Base-by-base conservation (phyloP, 768 basidiomycete species). In the Artomyces pyxidatus region DNA sequence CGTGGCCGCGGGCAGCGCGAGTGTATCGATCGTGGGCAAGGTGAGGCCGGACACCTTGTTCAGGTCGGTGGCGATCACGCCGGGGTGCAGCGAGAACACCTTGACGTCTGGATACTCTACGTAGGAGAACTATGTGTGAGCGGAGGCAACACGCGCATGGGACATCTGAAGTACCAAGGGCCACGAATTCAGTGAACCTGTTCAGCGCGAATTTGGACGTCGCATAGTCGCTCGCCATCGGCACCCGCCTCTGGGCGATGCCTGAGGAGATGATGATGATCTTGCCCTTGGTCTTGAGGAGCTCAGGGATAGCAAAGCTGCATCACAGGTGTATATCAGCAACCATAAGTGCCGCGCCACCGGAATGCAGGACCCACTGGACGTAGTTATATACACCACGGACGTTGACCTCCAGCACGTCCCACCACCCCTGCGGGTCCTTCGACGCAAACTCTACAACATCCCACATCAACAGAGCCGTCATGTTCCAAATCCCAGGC, bases 371-470 rank as follows among this genome's bases (percentile, higher is more conserved):
- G 22, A 48, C 53, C 19, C 23, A 58, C 57, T 57, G 58, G 8
- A 53, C 59, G 8, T 56, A 32, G 35, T 59, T 60, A 50, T 46
- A 63, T 9, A 47, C 35, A 6, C 59, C 58, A 1, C 57, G 59
- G 17, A 61, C 37, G 32, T 59, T 61, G 5, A 59, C 57, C 28
- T 58, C 58, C 38, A 57, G 40, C 6, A 48, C 48, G 37, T 52
- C 53, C 59, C 57, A 57, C 58, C 61, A 63, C 42, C 53, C 51
- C 12, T 53, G 51, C 7, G 59, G 51, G 44, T 59, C 58, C 30
- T 47, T 48, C 32, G 58, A 52, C 8, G 26, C 51, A 27, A 59
- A 52, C n/a, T 48, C 58, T 59, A 11, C n/a, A 29, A 12, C 26
- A 37, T 19, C 28, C 6, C 2, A 14, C 17, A 12, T 2, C n/a